These are phyloP conservation scores for Hexamita inflata DNA, from an alignment of 208 protist genomes.

Conservation along the genomic window DNA sequence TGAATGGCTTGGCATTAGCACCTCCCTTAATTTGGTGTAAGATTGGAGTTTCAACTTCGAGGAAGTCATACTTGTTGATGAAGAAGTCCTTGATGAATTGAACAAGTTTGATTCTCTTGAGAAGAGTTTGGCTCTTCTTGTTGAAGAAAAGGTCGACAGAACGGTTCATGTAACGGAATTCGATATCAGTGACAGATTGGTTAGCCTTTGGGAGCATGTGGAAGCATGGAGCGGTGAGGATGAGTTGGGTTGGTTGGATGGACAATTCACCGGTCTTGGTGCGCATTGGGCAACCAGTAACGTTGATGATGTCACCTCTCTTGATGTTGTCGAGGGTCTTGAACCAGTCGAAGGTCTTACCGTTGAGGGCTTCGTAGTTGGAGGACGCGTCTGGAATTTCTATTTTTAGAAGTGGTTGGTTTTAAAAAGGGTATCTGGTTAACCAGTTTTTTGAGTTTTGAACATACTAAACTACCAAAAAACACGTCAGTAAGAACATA, in stretches of 20 bases:
- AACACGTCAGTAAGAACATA: no score
- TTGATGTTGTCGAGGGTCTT: constrained; percentile 52
- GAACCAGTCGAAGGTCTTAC: constrained; percentile 10
- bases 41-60: constrained; percentile 85
- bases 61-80: constrained; percentile 60
- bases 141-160: constrained; percentile 99
- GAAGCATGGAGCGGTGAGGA: constrained; percentile 78
- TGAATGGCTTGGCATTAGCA: constrained; percentile 92
- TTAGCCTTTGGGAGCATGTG: constrained; percentile 78
- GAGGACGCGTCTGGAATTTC: no score
- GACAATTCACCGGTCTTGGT: constrained; percentile 59
- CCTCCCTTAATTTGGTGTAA: constrained; percentile 93
- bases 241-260: constrained; percentile 54
- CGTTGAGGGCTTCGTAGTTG: no score
- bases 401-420: no score
- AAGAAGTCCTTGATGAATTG: constrained; percentile 88
- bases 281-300: constrained; percentile 63
- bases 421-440: no score
- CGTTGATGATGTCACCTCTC: constrained; percentile 93
- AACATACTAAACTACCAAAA: no score
- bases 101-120: constrained; percentile 74
- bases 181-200: constrained; percentile 3
- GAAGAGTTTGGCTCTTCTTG: constrained; percentile 69
- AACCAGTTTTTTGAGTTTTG: no score
- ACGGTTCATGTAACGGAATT: constrained; percentile 58